phyloP scores from a whole-genome alignment of 2,329 filamentous ascomycete genomes.

The Beauveria scarabaeidicola region DNA sequence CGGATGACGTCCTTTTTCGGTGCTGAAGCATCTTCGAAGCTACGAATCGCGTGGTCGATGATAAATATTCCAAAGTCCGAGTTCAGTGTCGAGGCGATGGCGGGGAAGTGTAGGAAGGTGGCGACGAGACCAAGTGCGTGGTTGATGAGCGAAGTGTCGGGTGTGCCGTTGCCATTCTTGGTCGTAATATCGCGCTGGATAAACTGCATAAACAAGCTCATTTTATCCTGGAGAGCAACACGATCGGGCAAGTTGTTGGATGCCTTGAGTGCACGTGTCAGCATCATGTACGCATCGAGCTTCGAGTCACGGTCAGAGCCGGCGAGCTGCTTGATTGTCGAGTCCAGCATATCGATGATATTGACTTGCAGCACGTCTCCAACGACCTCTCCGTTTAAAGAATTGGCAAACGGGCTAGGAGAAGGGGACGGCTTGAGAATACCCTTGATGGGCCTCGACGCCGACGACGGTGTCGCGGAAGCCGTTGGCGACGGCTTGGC shows the following conservation, averaged over 20 bases:
- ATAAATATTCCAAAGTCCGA: slow-evolving; percentile 75
- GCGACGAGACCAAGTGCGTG: slow-evolving; percentile 72
- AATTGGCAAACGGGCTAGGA: slow-evolving; percentile 36
- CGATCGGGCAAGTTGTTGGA: slow-evolving; percentile 76
- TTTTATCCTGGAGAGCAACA: slow-evolving; percentile 64
- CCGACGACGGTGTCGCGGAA: slow-evolving; percentile 26
- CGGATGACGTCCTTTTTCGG: slow-evolving; percentile 68
- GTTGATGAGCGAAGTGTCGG: slow-evolving; percentile 62
- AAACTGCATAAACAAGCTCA: slow-evolving; percentile 69
- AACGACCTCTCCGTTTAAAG: slow-evolving; percentile 34
- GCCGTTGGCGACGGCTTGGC: slow-evolving; percentile 33
- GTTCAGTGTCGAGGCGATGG: slow-evolving; percentile 61
- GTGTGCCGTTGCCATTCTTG: slow-evolving; percentile 44
- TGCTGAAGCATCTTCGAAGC: slow-evolving; percentile 57
- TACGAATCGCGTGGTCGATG: slow-evolving; percentile 69
- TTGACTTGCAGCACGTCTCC: slow-evolving; percentile 35
- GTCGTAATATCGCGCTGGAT: slow-evolving; percentile 72
- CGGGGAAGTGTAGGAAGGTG: slow-evolving; percentile 65
- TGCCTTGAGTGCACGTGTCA: slow-evolving; percentile 66
- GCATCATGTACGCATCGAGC: slow-evolving; percentile 77
- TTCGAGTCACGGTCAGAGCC: slow-evolving; percentile 63
- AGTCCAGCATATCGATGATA: slow-evolving; percentile 76
- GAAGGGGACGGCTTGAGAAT: slow-evolving; percentile 69
- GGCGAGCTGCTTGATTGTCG: slow-evolving; percentile 71
- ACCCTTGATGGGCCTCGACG: slow-evolving; percentile 44